Base-by-base conservation (phyloP, 176 grass and related monocot species). In the Saccharum spontaneum region DNA sequence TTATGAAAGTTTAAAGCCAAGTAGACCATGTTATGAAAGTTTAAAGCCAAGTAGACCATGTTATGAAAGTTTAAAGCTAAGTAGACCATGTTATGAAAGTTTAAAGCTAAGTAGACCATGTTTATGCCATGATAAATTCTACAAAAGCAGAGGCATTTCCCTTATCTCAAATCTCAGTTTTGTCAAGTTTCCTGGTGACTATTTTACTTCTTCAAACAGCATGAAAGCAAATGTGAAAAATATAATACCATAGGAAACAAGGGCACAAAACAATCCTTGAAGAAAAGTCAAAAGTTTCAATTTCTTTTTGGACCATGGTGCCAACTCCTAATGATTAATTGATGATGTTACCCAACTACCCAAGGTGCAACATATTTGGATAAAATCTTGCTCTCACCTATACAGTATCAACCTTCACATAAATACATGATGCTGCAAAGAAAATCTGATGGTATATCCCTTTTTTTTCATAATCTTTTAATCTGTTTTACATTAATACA, bases 301-400 rank as follows among this genome's bases (percentile, higher is more conserved):
- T 7, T 76, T 54, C 28, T 24, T 10, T 55, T 55, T 36, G 31
- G 73, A 22, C 15, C 72, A 34, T 16, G 16, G 4, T 57, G 46
- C 31, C 57, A 57, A 36, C 73, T 76, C 9, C 30, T 57, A 37
- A 34, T n/a, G 1, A 76, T 37, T 57, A 38, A 76, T 57, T 57
- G 18, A 52, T 52, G 45, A 8, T 52, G 44, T 31, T 33, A 52
- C 26, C 8, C 14, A 18, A 48, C 18, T 33, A 52, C 26, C 8
- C 14, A 18, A 48, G 24, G 72, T 59, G 17, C 59, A 61, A 50
- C 73, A 75, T 62, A 80, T 65, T 61, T 73, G 55, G 23, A 81
- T 36, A 43, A 62, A 46, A 62, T 73, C 8, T 81, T 31, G 17
- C 34, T 43, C 33, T 39, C 11, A 0, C 6, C 20, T 33, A 38